phyloP scores from a whole-genome alignment of 2,329 filamentous ascomycete genomes.

The Diplodia mutila region DNA sequence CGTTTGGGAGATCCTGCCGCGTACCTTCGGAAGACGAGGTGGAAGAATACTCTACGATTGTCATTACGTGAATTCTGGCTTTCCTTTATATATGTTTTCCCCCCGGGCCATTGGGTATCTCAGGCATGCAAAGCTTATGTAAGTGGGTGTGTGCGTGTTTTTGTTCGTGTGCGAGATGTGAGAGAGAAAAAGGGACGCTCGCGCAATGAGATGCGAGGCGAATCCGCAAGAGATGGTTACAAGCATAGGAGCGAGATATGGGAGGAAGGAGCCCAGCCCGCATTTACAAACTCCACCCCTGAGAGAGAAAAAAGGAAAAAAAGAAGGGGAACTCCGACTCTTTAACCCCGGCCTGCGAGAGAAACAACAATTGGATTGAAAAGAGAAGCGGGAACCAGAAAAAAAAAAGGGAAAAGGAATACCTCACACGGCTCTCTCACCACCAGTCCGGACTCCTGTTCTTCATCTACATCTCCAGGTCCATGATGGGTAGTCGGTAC shows the following conservation, averaged over 20 bases:
- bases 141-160: not conserved
- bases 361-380: not conserved
- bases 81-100: not conserved
- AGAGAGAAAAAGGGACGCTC: not conserved
- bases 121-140: slow-evolving; percentile 16
- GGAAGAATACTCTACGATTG: not conserved
- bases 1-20: not conserved
- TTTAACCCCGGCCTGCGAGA: slow-evolving; percentile 5
- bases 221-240: not conserved
- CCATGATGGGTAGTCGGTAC: not conserved
- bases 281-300: not conserved
- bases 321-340: not conserved
- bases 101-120: slow-evolving; percentile 19
- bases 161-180: not conserved
- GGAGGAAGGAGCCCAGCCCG: not conserved
- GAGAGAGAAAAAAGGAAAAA: not conserved
- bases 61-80: slow-evolving; percentile 10
- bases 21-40: not conserved
- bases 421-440: not conserved
- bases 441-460: not conserved
- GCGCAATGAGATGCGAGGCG: not conserved
- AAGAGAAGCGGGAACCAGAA: too few species aligned
- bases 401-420: not conserved
- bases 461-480: not conserved
- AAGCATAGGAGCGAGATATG: not conserved